Conservation (phyloP, 345 rosid genomes). For the Lumnitzera racemosa region DNA sequence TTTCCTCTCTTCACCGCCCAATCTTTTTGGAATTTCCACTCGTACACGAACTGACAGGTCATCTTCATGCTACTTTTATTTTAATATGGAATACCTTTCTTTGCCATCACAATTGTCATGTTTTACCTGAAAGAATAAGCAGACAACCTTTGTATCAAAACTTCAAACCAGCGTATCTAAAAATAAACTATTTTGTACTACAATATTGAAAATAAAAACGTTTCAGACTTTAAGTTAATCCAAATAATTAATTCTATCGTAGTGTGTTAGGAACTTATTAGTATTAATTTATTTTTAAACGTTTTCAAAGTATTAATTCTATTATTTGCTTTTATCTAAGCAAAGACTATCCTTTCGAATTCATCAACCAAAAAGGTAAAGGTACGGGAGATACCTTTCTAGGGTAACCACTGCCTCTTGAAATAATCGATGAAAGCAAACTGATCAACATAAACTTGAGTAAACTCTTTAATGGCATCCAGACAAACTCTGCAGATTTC, state of each 20-base stretch:
- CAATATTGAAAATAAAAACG: too few relatives aligned
- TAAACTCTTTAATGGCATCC: slow-evolving; percentile 39
- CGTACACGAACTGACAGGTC: slow-evolving; percentile 96
- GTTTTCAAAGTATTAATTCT: too few relatives aligned
- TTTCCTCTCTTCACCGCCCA: slow-evolving; percentile 80
- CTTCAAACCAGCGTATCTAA: too few relatives aligned
- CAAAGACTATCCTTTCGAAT: background rate
- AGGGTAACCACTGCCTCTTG: slow-evolving; percentile 38
- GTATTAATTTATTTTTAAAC: too few relatives aligned
- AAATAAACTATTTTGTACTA: too few relatives aligned
- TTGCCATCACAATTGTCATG: slow-evolving; percentile 89
- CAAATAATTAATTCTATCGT: too few relatives aligned
- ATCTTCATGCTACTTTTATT: slow-evolving; percentile 88
- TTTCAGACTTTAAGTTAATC: too few relatives aligned
- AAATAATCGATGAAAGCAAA: slow-evolving; percentile 37
- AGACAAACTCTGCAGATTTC: slow-evolving; percentile 25
- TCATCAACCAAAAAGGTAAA: slow-evolving; percentile 4
- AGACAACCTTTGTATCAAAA: too few relatives aligned
- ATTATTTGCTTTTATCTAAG: too few relatives aligned
- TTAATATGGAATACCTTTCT: slow-evolving; percentile 82
- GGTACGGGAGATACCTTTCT: slow-evolving; percentile 24
- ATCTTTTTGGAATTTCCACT: slow-evolving; percentile 89
- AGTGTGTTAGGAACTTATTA: too few relatives aligned
- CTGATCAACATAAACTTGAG: slow-evolving; percentile 46
- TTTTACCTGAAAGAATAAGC: slow-evolving; percentile 32